Conservation (phyloP, 148 eudicot species). For the Vaccinium corymbosum region DNA sequence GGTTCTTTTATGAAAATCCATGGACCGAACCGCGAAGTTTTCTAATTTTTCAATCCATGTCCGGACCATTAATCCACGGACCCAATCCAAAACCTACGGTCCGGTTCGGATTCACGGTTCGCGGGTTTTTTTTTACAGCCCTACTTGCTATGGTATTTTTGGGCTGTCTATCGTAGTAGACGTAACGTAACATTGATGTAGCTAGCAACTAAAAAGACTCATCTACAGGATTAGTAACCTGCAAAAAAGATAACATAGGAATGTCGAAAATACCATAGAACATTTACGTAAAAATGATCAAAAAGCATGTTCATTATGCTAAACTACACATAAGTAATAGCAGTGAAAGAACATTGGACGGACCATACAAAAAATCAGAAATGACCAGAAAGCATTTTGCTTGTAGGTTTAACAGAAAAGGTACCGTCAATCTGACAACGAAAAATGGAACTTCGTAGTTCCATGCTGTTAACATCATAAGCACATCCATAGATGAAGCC, state of each 20-base stretch:
- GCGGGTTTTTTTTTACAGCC: too few relatives aligned
- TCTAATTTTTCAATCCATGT: too few relatives aligned
- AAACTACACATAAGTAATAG: not conserved
- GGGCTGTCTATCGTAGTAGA: too few relatives aligned
- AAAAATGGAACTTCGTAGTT: not conserved
- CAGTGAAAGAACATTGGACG: not conserved
- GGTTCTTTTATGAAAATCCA: too few relatives aligned
- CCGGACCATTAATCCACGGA: too few relatives aligned
- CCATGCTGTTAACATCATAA: not conserved
- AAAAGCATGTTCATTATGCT: not conserved
- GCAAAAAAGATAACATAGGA: not conserved
- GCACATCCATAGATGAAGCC: not conserved
- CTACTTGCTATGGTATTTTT: too few relatives aligned
- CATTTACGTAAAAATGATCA: not conserved
- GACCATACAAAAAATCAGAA: not conserved
- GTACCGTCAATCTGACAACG: conserved; percentile 1
- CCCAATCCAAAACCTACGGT: too few relatives aligned
- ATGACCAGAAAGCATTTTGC: not conserved
- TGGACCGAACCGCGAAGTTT: too few relatives aligned
- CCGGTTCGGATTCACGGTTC: too few relatives aligned
- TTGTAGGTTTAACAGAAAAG: not conserved
- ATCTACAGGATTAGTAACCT: too few relatives aligned
- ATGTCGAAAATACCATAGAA: not conserved
- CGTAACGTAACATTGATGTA: too few relatives aligned
- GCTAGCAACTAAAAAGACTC: too few relatives aligned